Evolutionary conservation across 2,329 filamentous ascomycete species (phyloP).

Genomic region (Fusarium luffae): DNA sequence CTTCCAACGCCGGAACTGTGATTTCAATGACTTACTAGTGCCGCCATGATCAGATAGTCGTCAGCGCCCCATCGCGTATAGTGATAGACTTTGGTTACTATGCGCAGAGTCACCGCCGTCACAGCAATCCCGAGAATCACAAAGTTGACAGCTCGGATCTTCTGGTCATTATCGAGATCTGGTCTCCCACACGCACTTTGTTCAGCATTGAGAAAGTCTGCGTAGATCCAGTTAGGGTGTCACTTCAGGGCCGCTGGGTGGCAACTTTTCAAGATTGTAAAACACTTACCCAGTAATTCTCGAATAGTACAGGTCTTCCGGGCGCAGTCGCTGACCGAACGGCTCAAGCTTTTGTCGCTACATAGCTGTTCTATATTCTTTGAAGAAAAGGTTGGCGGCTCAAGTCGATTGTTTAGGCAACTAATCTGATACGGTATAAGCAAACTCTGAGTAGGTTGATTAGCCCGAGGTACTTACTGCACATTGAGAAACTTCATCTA

Average conservation of each 20-base stretch:
- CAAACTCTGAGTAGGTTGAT: too few species aligned
- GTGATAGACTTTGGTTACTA: background rate
- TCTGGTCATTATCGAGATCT: background rate
- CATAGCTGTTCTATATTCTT: background rate
- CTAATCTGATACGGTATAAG: background rate
- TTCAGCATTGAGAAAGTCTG: background rate
- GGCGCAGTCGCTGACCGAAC: fast-evolving
- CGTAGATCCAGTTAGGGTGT: too few species aligned
- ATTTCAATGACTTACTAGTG: background rate
- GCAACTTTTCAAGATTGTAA: too few species aligned
- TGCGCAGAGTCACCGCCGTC: background rate
- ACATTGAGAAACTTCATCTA: background rate
- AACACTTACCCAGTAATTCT: background rate
- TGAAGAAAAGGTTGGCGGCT: fast-evolving
- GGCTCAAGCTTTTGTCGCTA: fast-evolving
- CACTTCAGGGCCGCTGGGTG: too few species aligned
- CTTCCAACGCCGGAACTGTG: too few species aligned
- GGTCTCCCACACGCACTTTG: background rate
- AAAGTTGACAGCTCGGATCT: background rate
- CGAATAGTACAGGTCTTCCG: background rate
- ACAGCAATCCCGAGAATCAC: background rate
- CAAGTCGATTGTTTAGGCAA: background rate
- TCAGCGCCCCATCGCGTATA: constrained; percentile 1
- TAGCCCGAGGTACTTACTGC: background rate
- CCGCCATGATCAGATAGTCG: background rate